Evolutionary conservation across 163 green algal species (phyloP), one percentile per base, ranked within the genome.

Genomic region (Chloroidium sp.): DNA sequence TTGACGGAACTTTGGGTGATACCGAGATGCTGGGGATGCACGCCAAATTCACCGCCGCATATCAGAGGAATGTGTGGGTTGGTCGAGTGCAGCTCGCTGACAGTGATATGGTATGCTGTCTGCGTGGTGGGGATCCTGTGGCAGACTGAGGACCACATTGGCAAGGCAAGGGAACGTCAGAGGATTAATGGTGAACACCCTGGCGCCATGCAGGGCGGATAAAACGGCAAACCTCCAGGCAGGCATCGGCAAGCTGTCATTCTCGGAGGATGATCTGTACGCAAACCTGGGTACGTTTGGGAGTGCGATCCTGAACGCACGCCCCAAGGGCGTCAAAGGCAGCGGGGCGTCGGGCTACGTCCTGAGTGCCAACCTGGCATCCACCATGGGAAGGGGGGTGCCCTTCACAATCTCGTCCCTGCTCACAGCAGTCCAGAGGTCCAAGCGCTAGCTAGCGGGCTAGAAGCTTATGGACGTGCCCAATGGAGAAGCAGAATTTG

Each of bases 321-420:
- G 89, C 74, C 92, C 92, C 62, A 92, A 93, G 81, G 87, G 82
- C n/a, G 62, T 91, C 12, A 92, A 92, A 80, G 87, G 90, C 79
- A 77, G 79, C 69, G 83, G 84, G 1, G 72, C 77, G 61, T 74
- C 77, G 13, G 87, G 85, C 64, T 96, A 95, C 84, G 77, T 96
- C 12, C 61, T 91, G 57, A 83, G 78, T 0, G 89, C 83, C n/a
- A 80, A 81, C 2, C 79, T 95, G 1, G 87, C 84, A 74, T 81
- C 76, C 13, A 91, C 84, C 13, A 90, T 90, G 86, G 89, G 89
- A 10, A 62, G 59, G 0, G 85, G 84, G 60, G 81, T 91, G 59
- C 86, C 84, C 12, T 78, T 92, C 6, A 78, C 78, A 4, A 59
- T 85, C 2, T 1, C 67, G 4, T 81, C 78, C 8, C 57, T 81